These are phyloP conservation scores for Candida maltosa DNA, from an alignment of 805 yeast genomes.

Conservation along the genomic window DNA sequence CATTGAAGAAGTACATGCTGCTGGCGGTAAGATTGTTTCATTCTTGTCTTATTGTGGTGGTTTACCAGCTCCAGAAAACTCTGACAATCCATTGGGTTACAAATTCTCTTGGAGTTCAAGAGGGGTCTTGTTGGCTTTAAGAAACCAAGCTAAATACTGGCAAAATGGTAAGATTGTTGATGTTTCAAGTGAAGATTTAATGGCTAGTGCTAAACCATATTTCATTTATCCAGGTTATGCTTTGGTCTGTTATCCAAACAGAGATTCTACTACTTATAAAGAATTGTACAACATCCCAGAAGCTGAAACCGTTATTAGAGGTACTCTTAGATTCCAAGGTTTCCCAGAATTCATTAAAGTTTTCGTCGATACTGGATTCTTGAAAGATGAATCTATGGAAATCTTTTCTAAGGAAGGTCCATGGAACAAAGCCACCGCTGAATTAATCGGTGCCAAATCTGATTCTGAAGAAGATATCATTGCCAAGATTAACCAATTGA, in stretches of 20 bases:
- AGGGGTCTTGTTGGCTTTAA: conserved; percentile 92
- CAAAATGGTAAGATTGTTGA: conserved; percentile 78
- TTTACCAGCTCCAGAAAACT: conserved; percentile 95
- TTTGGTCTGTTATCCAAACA: conserved; percentile 93
- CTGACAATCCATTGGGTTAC: conserved; percentile 97
- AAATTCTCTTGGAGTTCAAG: conserved; percentile 99
- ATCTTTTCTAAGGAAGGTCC: conserved; percentile 52
- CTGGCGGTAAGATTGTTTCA: conserved; percentile 88
- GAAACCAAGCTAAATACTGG: conserved; percentile 90
- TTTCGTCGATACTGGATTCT: conserved; percentile 88
- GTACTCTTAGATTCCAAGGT: conserved; percentile 96
- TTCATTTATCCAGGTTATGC: conserved; percentile 94
- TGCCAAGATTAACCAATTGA: conserved; percentile 70
- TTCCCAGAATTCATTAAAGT: conserved; percentile 98
- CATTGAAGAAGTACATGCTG: conserved; percentile 90
- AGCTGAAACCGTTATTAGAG: conserved; percentile 95
- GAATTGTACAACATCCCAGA: conserved; percentile 93
- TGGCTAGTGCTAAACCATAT: conserved; percentile 94
- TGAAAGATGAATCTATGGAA: conserved; percentile 70
- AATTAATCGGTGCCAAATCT: conserved; percentile 72
- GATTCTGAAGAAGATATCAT: conserved; percentile 68
- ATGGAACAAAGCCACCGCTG: conserved; percentile 87
- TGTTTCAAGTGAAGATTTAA: conserved; percentile 83
- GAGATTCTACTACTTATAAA: conserved; percentile 93
- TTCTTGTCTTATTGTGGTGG: conserved; percentile 99